Conservation (phyloP, 768 basidiomycete species). For the Lyophyllum semitale region DNA sequence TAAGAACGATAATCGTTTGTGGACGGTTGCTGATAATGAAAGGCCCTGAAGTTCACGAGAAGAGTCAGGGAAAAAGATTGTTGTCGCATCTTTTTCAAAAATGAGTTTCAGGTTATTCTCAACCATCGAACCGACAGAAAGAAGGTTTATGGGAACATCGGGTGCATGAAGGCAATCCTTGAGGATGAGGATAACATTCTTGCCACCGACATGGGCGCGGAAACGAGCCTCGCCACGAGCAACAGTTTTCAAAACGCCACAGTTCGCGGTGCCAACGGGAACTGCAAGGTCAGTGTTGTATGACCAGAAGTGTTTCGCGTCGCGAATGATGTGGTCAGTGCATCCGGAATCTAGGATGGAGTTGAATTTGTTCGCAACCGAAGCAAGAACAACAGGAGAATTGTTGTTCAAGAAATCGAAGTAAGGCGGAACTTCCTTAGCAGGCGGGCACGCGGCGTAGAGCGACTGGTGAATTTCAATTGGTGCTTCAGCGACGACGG, state of each 20-base stretch:
- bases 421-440: not conserved
- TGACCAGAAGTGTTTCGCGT: conserved; percentile 14
- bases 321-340: conserved; percentile 19
- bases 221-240: conserved; percentile 18
- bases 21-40: not conserved
- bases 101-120: conserved; percentile 8
- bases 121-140: conserved; percentile 21
- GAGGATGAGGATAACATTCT: conserved; percentile 7
- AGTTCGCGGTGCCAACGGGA: conserved; percentile 21
- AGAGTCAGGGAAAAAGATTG: conserved; percentile 4
- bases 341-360: conserved; percentile 23
- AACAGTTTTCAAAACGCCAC: conserved; percentile 4
- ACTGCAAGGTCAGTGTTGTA: conserved; percentile 7
- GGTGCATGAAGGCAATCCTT: conserved; percentile 25
- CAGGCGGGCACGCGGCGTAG: not conserved
- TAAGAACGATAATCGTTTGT: conserved; percentile 1
- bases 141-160: conserved; percentile 21
- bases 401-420: not conserved
- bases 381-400: not conserved
- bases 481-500: not conserved
- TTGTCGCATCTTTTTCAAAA: conserved; percentile 1
- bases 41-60: not conserved
- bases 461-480: not conserved
- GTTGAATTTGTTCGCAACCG: not conserved
- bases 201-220: not conserved